Percentiles rank a stretch among this genome's conserved stretches.
Conservation (phyloP, 108 stramenopile species). For the Bacterosira constricta region DNA sequence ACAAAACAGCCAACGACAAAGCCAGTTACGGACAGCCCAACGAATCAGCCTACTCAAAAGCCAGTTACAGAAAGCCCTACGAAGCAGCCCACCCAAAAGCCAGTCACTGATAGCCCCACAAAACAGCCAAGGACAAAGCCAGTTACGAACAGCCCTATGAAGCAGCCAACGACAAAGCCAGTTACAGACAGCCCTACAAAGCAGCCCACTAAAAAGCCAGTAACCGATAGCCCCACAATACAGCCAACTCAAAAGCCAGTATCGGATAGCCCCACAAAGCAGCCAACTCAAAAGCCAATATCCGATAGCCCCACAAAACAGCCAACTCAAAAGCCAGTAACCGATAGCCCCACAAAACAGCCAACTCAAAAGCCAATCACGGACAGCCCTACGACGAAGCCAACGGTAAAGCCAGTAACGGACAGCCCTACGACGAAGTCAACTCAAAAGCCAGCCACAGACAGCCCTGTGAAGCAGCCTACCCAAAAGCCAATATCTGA, state of each 20-base stretch:
- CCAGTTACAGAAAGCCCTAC: too few relatives aligned
- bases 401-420: not conserved
- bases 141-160: too few relatives aligned
- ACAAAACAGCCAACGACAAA: too few relatives aligned
- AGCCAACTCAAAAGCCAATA: not conserved
- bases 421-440: not conserved
- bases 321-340: not conserved
- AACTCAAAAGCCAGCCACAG: not conserved
- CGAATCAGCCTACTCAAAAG: too few relatives aligned
- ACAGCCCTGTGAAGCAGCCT: too few relatives aligned
- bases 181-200: too few relatives aligned
- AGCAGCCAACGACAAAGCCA: too few relatives aligned
- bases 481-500: not conserved
- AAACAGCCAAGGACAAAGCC: too few relatives aligned
- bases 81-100: too few relatives aligned
- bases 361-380: not conserved
- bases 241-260: too few relatives aligned
- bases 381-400: not conserved
- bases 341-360: constrained; percentile 40
- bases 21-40: too few relatives aligned
- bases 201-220: not conserved
- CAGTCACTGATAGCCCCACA: too few relatives aligned
- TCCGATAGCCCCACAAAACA: not conserved
- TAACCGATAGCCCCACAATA: not conserved
- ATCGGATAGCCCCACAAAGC: not conserved